Base-by-base conservation (phyloP, 2,329 filamentous ascomycete genomes). In the Ophiostoma ips region DNA sequence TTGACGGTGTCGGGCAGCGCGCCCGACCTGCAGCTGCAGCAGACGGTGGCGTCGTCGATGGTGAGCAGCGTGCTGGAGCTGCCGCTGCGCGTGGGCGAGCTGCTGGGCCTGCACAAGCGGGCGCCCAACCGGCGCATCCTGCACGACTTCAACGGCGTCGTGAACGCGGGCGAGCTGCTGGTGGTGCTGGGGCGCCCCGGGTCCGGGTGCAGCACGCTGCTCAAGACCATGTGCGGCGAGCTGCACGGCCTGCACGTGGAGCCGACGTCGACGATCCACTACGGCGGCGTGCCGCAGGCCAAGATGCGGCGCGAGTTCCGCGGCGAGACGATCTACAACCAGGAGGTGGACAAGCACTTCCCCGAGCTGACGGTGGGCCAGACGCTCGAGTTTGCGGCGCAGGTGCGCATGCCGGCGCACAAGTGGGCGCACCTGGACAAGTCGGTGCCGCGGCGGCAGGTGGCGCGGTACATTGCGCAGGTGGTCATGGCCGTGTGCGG, bases 261-360 rank as follows among this genome's bases (percentile, higher is more conserved):
- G 21, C 59, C 71, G 0, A 51, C 66, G 1, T 74, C 77, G 0
- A 58, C 59, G 0, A 69, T 85, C 19, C 73, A 81, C 58, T 85
- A 84, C 62, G 75, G 82, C 49, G 81, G 80, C 18, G 73, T 75
- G n/a, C 61, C 70, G 0, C 69, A 71, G 53, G 60, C 67, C 51
- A 62, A 68, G 50, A 80, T 81, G 71, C 67, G 68, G 46, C 70
- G 71, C 52, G 71, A 81, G 57, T 84, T 81, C 58, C 73, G 77
- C 52, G 79, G 79, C 37, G 80, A 79, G 62, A 72, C 81, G 1
- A 69, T 86, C 12, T 89, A 90, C 62, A 87, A 87, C 57, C 81
- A 86, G 13, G 85, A 90, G 65, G 71, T 74, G 46, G 51, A 56
- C 60, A 72, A 82, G 28, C 84, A 89, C 61, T 84, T 83, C 55